Evolutionary conservation across 768 basidiomycete genomes (phyloP).

Genomic region (Termitomyces sp.): DNA sequence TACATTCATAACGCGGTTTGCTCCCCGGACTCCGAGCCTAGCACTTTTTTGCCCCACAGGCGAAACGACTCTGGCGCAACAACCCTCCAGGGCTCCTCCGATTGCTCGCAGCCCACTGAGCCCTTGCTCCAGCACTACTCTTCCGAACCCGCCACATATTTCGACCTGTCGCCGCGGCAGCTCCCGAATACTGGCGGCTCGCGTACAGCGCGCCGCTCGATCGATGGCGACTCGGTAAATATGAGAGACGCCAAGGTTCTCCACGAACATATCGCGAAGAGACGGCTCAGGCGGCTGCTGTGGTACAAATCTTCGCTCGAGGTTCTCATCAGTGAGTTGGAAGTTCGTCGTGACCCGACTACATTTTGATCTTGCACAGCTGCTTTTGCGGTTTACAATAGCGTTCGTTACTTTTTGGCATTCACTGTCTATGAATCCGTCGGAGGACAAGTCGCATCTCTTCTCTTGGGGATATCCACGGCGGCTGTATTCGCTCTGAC

Average conservation of each 20-base stretch:
- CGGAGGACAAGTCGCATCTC: constrained; percentile 35
- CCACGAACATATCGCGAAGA: constrained; percentile 18
- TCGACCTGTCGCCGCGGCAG: constrained; percentile 28
- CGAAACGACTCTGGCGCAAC: constrained; percentile 29
- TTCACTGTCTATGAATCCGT: constrained; percentile 36
- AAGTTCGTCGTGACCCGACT: too few relatives aligned
- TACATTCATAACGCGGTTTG: constrained; percentile 53
- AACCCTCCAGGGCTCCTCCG: constrained; percentile 32
- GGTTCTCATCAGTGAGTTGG: constrained; percentile 32
- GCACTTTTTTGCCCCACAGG: constrained; percentile 36
- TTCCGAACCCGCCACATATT: constrained; percentile 24
- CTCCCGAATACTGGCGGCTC: constrained; percentile 20
- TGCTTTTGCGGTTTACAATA: constrained; percentile 57
- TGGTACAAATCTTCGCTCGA: constrained; percentile 25
- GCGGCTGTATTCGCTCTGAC: constrained; percentile 35
- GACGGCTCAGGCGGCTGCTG: constrained; percentile 24
- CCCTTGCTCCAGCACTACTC: constrained; percentile 31
- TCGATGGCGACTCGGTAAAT: constrained; percentile 21
- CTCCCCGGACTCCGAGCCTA: constrained; percentile 24
- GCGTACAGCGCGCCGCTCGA: constrained; percentile 18
- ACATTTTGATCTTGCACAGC: constrained; percentile 28
- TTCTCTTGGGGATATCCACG: constrained; percentile 45
- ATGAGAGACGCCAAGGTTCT: constrained; percentile 22
- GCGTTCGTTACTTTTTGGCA: constrained; percentile 61
- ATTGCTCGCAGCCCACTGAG: constrained; percentile 36